Base-by-base conservation (phyloP, 305 asterid genomes). In the Fraxinus albicans region DNA sequence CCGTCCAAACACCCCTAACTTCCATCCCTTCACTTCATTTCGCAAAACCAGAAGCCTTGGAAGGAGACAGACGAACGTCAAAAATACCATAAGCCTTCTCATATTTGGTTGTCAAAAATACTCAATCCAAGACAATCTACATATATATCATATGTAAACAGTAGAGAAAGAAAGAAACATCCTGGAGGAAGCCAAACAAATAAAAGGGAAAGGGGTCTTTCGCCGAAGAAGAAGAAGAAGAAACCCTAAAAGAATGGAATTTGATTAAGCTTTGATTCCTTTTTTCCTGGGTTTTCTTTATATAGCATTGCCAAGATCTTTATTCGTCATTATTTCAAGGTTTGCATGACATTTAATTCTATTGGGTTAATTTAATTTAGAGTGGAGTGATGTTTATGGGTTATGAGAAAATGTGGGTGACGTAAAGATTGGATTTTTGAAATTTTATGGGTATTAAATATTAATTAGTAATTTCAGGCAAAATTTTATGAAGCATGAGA, bases 221-320 rank as follows among this genome's bases (percentile, higher is more conserved):
- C 44, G 21, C 21, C 0, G 35, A 9, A 5, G 79, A 77, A 79
- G 79, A 55, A 75, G n/a, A n/a, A n/a, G n/a, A n/a, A n/a, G n/a
- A n/a, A n/a, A 42, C 69, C 89, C 83, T 53, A 50, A 55, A 79
- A 7, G 55, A 40, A 82, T 50, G 29, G 44, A 47, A 72, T 78
- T 82, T 63, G 33, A 65, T 73, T 38, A 83, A 73, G 77, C 60
- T 81, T 31, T 73, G 58, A 82, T 79, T 82, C 84, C 55, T 42
- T 47, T 29, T 76, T 76, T 79, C 4, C 79, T 79, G 86, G 58
- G 21, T 55, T 79, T 33, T 19, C 44, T 77, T 80, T 60, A n/a
- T 0, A 75, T 83, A 84, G 76, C 90, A 87, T 89, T 89, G 84
- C 79, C 82, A 67, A 84, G 93, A 87, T 88, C 88, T 73, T 81